A percentile compares a stretch with the other conserved stretches of the same genome.
Evolutionary conservation across 108 stramenopile species (phyloP).

Genomic region (Discostella stelligeroides): DNA sequence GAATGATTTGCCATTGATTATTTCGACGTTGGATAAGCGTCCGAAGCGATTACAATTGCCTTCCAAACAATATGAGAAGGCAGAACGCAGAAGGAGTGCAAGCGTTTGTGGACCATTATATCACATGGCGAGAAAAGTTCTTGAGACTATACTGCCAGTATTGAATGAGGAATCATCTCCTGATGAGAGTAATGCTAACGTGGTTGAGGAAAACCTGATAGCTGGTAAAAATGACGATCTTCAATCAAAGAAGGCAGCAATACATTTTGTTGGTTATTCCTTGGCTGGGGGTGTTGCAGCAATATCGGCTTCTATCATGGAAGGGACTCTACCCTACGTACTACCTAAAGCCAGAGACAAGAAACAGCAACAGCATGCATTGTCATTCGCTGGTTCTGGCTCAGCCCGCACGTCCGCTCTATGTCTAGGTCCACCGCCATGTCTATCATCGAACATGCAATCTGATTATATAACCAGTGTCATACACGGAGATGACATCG

Average conservation of each 20-base stretch:
- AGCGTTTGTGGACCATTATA: slow-evolving; percentile 70
- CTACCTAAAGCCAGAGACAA: slow-evolving; percentile 6
- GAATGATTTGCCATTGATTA: slow-evolving; percentile 20
- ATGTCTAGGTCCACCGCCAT: slow-evolving; percentile 76
- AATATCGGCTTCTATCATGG: slow-evolving; percentile 71
- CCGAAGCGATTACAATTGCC: slow-evolving; percentile 19
- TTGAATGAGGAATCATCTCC: background rate
- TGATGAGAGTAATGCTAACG: slow-evolving; percentile 4
- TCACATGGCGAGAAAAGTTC: slow-evolving; percentile 56
- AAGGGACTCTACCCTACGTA: slow-evolving; percentile 70
- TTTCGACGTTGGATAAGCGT: slow-evolving; percentile 29
- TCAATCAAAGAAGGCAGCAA: slow-evolving; percentile 41
- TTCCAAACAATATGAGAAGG: slow-evolving; percentile 29
- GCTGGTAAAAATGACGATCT: background rate
- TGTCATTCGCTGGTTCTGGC: slow-evolving; percentile 51
- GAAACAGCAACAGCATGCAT: slow-evolving; percentile 2
- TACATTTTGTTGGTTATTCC: slow-evolving; percentile 85
- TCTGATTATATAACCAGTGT: slow-evolving; percentile 72
- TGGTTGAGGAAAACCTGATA: background rate
- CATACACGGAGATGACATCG: slow-evolving; percentile 83
- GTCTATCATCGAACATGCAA: slow-evolving; percentile 69
- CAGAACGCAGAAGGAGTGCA: slow-evolving; percentile 61
- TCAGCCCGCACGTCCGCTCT: slow-evolving; percentile 68
- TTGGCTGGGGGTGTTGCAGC: slow-evolving; percentile 76
- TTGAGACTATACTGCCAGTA: slow-evolving; percentile 37